Base-by-base conservation (phyloP, 2,329 filamentous ascomycete species). In the Nothophoma quercina region DNA sequence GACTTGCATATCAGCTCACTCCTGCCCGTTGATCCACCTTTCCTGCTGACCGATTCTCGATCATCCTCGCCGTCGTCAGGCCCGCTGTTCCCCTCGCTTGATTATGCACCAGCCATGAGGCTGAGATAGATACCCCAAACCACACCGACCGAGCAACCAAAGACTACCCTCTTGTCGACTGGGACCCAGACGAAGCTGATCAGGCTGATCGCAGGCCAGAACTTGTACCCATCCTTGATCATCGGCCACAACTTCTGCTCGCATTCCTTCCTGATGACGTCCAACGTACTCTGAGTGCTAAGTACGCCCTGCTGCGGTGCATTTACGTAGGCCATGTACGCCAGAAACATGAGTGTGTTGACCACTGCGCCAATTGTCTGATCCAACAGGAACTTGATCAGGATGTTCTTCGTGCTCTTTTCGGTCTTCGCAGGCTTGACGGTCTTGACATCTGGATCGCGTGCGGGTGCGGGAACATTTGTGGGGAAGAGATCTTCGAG, bases 81-180 rank as follows among this genome's bases (percentile, higher is more conserved):
- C 32, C 42, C 30, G n/a, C 15, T 29, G 10, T n/a, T 6, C 13
- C 38, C n/a, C 21, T 19, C 39, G 10, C 22, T n/a, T 28, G 21
- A 25, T 55, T 54, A 69, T 30, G 57, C 64, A 22, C 56, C 68
- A 18, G 62, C 81, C 58, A 85, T 74, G 65, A 92, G 75, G 68
- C 88, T 91, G 75, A 93, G 78, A 71, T 90, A 93, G 33, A 92
- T 79, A 0, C 87, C 87, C 90, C 90, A 93, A 12, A 79, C 81
- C 19, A 93, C 80, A 5, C 90, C 89, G 15, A 88, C 88, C 42
- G 88, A 71, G 60, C 86, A 85, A n/a, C 86, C 88, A 56, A 92
- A 83, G 26, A 93, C 75, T 42, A 89, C 87, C 29, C 90, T 80
- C 44, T 82, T 81, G 65, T 91, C 83, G 3, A 91, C 84, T n/a